Base-by-base conservation (phyloP, 2,329 filamentous ascomycete genomes). In the Diplodia intermedia region DNA sequence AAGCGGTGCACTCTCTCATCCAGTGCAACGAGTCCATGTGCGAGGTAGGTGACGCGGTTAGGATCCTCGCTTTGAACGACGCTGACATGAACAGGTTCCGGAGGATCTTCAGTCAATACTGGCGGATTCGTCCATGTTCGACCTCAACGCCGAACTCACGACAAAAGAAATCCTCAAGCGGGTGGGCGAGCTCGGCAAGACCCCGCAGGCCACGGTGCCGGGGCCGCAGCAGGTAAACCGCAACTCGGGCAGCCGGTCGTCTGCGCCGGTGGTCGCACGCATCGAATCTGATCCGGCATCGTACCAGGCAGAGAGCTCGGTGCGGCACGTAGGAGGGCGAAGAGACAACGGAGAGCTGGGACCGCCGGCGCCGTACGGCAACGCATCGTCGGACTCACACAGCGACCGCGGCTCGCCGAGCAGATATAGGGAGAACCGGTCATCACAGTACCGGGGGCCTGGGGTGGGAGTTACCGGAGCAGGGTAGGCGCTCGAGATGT, bases 121-220 rank as follows among this genome's bases (percentile, higher is more conserved):
- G 31, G 92, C 90, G 76, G 94, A 99, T 78, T 90, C 90, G 4
- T 86, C 87, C 26, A 87, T 97, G 63, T 94, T 96, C 80, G 92
- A 90, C 77, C 91, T 89, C 75, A 90, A 86, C 71, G 90, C 91
- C 55, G 94, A 99, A 69, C 90, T 97, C 70, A 97, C 94, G 1
- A 97, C 94, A 6, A 99, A 99, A 79, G 95, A 99, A 75, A 98
- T 99, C 66, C 85, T 99, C 63, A 97, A 94, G 78, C 89, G 93
- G 68, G 97, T 96, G 79, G 93, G 93, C 61, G 92, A 97, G 75
- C 90, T 95, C 70, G 89, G 81, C 80, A 91, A 83, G 86, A 81
- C 81, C 83, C 79, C 87, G 88, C 79, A 81, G 85, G 74, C 81
- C 85, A 77, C 84, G 88, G 76, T 82, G 84, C 33, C 38, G 18